Conservation (phyloP, 1,284 basidiomycete species). For the Trametes pubescens region DNA sequence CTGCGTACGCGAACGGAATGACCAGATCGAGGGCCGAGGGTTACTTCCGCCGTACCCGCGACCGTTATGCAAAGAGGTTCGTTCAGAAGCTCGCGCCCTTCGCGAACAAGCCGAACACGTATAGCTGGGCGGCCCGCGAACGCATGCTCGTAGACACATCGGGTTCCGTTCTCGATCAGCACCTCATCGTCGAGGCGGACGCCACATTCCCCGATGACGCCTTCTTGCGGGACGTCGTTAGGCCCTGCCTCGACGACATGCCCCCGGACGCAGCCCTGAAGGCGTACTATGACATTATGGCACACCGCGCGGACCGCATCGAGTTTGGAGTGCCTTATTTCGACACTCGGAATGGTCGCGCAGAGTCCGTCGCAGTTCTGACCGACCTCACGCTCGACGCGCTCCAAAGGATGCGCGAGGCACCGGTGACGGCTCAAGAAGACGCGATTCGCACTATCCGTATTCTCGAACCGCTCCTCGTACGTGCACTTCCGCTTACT, state of each 20-base stretch:
- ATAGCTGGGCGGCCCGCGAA: constrained; percentile 31
- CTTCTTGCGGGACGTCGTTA: constrained; percentile 28
- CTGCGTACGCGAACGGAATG: constrained; percentile 10
- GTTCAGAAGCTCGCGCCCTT: constrained; percentile 22
- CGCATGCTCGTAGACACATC: constrained; percentile 23
- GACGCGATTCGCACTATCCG: constrained; percentile 20
- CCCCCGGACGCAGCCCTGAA: constrained; percentile 15
- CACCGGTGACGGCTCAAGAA: constrained; percentile 5
- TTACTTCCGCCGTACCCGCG: constrained; percentile 14
- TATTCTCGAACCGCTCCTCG: constrained; percentile 29
- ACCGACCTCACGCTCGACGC: constrained; percentile 29
- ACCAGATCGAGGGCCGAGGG: constrained; percentile 19
- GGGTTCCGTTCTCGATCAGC: constrained; percentile 25
- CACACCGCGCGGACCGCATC: constrained; percentile 28
- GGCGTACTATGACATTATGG: constrained; percentile 27
- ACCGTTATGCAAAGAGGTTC: constrained; percentile 16
- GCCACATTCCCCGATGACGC: constrained; percentile 28
- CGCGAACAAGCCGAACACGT: constrained; percentile 29
- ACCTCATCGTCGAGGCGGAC: constrained; percentile 29
- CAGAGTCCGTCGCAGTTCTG: constrained; percentile 27
- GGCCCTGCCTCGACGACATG: constrained; percentile 32
- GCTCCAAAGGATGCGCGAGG: constrained; percentile 21
- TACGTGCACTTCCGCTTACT: constrained; percentile 17
- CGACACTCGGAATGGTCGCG: constrained; percentile 15
- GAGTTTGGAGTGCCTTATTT: constrained; percentile 22